Evolutionary conservation across 257 asterid genomes (phyloP).

Genomic region (Perilla frutescens): DNA sequence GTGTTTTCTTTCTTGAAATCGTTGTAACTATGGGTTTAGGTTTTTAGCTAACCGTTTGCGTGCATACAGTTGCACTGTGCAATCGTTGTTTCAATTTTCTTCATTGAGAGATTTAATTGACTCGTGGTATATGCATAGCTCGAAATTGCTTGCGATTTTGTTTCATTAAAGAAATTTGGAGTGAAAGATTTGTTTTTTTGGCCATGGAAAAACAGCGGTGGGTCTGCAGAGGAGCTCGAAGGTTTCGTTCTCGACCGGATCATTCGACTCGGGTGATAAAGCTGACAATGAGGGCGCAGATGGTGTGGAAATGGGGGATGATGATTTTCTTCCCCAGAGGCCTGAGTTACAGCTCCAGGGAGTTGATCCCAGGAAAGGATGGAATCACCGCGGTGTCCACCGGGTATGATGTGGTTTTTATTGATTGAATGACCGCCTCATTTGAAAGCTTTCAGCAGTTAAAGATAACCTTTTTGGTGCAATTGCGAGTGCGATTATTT

Average conservation of each 20-base stretch:
- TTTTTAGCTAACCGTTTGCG: conserved; percentile 16
- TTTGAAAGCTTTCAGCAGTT: not conserved
- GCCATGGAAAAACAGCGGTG: conserved; percentile 42
- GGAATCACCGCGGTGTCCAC: conserved; percentile 97
- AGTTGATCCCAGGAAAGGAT: conserved; percentile 90
- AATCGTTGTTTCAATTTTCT: not conserved
- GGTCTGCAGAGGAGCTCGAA: conserved; percentile 55
- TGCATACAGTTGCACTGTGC: not conserved
- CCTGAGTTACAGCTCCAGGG: conserved; percentile 76
- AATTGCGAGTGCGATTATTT: not conserved
- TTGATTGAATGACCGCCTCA: not conserved
- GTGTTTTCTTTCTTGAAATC: not conserved
- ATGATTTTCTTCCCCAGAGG: conserved; percentile 60
- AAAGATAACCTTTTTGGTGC: not conserved
- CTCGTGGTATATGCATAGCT: not conserved
- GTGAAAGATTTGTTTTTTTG: not conserved
- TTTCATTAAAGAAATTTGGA: not conserved
- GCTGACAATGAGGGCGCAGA: conserved; percentile 40
- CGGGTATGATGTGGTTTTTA: conserved; percentile 50
- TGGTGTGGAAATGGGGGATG: conserved; percentile 50
- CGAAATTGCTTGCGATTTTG: conserved; percentile 13
- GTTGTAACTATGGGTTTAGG: not conserved
- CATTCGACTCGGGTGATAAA: conserved; percentile 42
- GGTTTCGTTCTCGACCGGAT: conserved; percentile 60
- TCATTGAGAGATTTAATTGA: not conserved